phyloP scores from a whole-genome alignment of 805 yeast species.

The Barnettozyma populi region DNA sequence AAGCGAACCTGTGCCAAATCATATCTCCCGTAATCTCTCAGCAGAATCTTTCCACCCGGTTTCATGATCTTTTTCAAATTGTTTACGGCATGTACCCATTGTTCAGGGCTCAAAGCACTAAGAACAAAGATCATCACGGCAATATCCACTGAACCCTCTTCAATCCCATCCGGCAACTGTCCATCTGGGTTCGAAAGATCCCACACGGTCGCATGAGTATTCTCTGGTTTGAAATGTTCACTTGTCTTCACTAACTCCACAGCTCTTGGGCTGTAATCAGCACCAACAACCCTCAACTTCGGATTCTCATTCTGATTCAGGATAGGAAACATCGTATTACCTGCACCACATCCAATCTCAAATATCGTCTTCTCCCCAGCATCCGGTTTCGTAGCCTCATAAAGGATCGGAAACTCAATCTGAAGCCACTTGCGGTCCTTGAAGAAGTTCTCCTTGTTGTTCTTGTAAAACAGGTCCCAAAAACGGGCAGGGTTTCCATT shows the following conservation, averaged over 20 bases:
- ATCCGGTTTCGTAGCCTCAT: slow-evolving; percentile 68
- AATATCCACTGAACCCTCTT: slow-evolving; percentile 77
- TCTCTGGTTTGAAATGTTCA: slow-evolving; percentile 51
- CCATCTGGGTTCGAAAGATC: slow-evolving; percentile 79
- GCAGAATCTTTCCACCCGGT: slow-evolving; percentile 87
- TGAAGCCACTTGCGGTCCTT: slow-evolving; percentile 96
- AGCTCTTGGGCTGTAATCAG: slow-evolving; percentile 86
- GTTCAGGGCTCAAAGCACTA: slow-evolving; percentile 85
- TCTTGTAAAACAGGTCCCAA: slow-evolving; percentile 92
- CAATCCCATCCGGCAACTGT: slow-evolving; percentile 76
- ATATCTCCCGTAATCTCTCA: slow-evolving; percentile 93
- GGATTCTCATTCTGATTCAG: slow-evolving; percentile 77
- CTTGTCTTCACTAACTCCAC: slow-evolving; percentile 74
- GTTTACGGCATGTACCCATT: slow-evolving; percentile 77
- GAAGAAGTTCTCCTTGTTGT: slow-evolving; percentile 89
- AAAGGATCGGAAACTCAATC: slow-evolving; percentile 85
- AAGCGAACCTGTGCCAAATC: slow-evolving; percentile 94
- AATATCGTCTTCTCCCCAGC: slow-evolving; percentile 68
- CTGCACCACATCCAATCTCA: slow-evolving; percentile 98
- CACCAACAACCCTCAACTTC: slow-evolving; percentile 69
- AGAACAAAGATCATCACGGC: slow-evolving; percentile 95
- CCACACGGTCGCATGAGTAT: slow-evolving; percentile 88
- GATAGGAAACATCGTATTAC: slow-evolving; percentile 92
- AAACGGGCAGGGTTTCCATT: slow-evolving; percentile 85
- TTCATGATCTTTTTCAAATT: slow-evolving; percentile 71